A percentile compares a stretch with the other conserved stretches of the same genome.
Conservation (phyloP, 768 basidiomycete species). For the Suillus subaureus region DNA sequence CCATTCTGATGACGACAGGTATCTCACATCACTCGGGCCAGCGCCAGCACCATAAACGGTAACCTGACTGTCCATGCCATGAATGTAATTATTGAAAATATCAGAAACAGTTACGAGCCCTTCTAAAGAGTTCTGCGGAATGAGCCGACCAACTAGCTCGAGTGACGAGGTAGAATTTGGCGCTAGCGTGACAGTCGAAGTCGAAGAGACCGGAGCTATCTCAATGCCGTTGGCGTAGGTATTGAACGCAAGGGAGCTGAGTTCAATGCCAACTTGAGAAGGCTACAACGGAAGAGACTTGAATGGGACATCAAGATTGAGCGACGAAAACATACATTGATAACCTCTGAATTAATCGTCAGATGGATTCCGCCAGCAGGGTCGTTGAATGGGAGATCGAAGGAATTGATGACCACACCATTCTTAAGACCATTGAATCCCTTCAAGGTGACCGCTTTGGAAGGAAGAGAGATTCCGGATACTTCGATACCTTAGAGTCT, state of each 20-base stretch:
- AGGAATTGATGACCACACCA: slow-evolving; percentile 63
- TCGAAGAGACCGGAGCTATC: slow-evolving; percentile 60
- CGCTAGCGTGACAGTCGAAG: slow-evolving; percentile 51
- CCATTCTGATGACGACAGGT: background rate
- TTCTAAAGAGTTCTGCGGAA: slow-evolving; percentile 55
- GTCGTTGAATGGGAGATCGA: slow-evolving; percentile 72
- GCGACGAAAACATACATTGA: slow-evolving; percentile 49
- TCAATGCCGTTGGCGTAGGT: slow-evolving; percentile 53
- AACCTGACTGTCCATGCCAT: slow-evolving; percentile 63
- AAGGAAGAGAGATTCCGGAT: slow-evolving; percentile 52
- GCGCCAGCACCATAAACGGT: slow-evolving; percentile 61
- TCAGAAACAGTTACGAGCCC: slow-evolving; percentile 61
- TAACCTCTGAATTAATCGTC: slow-evolving; percentile 58
- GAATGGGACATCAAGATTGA: slow-evolving; percentile 5
- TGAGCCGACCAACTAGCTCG: slow-evolving; percentile 60
- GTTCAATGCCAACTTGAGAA: slow-evolving; percentile 71
- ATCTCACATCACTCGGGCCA: slow-evolving; percentile 54
- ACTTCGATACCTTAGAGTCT: slow-evolving; percentile 53
- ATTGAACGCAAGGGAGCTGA: slow-evolving; percentile 63
- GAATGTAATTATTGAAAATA: slow-evolving; percentile 74
- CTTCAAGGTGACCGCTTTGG: slow-evolving; percentile 63
- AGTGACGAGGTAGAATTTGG: slow-evolving; percentile 56
- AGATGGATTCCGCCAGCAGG: slow-evolving; percentile 72
- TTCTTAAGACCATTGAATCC: slow-evolving; percentile 71
- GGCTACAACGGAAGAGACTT: slow-evolving; percentile 43